These are phyloP conservation scores for Secale cereale DNA, from an alignment of 176 grass and related monocot species.

Conservation along the genomic window DNA sequence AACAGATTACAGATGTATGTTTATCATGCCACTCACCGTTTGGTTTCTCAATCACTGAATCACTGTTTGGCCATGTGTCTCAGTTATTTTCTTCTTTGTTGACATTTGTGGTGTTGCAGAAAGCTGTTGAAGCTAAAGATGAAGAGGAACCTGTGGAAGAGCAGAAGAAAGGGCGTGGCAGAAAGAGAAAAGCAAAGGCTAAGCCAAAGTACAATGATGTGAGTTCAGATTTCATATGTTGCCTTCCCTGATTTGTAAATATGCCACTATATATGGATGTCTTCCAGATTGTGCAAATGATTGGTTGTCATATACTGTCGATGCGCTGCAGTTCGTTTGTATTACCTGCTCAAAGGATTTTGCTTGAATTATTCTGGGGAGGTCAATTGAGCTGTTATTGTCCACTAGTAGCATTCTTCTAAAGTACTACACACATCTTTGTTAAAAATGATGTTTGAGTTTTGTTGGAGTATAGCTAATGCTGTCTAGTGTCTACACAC, in stretches of 20 bases:
- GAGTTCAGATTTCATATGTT: constrained; percentile 34
- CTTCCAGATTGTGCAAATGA: background rate
- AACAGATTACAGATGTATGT: constrained; percentile 66
- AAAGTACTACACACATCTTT: background rate
- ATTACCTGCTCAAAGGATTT: background rate
- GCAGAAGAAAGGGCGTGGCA: constrained; percentile 50
- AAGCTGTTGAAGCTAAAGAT: constrained; percentile 37
- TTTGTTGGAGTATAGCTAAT: background rate
- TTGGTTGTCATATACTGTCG: background rate
- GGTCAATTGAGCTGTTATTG: background rate
- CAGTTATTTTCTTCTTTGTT: background rate
- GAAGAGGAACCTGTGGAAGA: constrained; percentile 48
- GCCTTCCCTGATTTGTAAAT: background rate
- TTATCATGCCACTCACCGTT: background rate
- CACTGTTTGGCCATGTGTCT: too few species aligned
- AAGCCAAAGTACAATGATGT: constrained; percentile 67
- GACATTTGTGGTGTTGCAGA: constrained; percentile 31
- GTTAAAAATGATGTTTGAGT: background rate
- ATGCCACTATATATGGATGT: background rate
- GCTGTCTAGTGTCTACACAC: background rate
- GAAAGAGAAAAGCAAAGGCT: constrained; percentile 63
- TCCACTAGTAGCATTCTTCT: background rate
- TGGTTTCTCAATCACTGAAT: background rate
- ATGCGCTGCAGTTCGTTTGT: background rate
- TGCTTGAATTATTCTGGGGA: background rate